Percentiles rank a stretch among this genome's conserved stretches.
These are phyloP conservation scores for Penicillium canariense DNA, from an alignment of 495 filamentous ascomycete genomes.

Conservation along the genomic window DNA sequence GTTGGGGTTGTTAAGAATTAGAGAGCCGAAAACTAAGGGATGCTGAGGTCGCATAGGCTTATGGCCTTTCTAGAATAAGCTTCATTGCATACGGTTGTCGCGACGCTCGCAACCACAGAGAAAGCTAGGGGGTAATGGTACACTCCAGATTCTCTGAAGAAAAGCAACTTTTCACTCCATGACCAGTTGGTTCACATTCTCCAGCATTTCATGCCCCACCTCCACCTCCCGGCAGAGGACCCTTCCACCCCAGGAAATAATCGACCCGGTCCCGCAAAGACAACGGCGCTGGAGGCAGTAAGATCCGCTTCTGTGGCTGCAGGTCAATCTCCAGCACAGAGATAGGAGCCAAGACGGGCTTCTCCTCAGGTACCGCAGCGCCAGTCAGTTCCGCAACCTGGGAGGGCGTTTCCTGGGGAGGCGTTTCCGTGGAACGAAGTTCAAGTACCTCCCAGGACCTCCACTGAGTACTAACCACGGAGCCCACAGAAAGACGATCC, in stretches of 20 bases:
- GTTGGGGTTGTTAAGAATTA: no score
- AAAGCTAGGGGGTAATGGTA: no score
- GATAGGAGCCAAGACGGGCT: neutral
- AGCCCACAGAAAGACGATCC: no score
- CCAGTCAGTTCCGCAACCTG: neutral
- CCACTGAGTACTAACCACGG: no score
- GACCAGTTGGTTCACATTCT: neutral
- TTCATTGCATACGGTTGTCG: no score
- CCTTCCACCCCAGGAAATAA: conserved; percentile 40
- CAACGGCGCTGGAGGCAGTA: neutral
- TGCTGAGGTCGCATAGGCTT: no score
- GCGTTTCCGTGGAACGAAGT: neutral
- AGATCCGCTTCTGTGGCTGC: neutral
- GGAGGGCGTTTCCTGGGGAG: neutral
- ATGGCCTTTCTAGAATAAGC: no score
- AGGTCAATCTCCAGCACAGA: neutral
- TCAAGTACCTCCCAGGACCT: no score
- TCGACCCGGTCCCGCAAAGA: conserved; percentile 34
- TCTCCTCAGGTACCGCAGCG: neutral
- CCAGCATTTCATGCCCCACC: neutral
- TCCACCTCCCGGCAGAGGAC: conserved; percentile 12
- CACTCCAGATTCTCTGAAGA: no score
- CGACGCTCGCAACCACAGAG: no score
- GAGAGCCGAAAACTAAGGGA: no score
- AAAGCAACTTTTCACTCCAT: neutral